Conservation (phyloP, 768 basidiomycete species). For the Butyriboletus loyo region DNA sequence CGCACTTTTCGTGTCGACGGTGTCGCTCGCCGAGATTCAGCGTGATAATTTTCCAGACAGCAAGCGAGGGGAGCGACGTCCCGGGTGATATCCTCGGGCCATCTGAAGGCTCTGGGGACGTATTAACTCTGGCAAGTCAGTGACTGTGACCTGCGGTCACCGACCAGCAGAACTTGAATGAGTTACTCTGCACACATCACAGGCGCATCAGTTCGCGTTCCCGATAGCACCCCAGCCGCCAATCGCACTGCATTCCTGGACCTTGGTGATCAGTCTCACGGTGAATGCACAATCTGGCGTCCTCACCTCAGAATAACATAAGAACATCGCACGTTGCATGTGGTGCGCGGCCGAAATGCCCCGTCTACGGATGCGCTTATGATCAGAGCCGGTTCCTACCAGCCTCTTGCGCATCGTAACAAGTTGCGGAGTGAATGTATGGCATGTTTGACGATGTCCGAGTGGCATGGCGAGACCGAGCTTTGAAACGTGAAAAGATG, state of each 20-base stretch:
- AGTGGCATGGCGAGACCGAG: not conserved
- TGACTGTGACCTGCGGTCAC: too few relatives aligned
- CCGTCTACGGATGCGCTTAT: constrained; percentile 38
- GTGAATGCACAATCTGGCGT: constrained; percentile 27
- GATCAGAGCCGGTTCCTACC: constrained; percentile 15
- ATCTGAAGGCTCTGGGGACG: constrained; percentile 16
- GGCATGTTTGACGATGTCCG: not conserved
- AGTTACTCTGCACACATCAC: constrained; percentile 25
- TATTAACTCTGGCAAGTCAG: constrained; percentile 22
- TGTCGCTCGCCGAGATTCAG: constrained; percentile 11
- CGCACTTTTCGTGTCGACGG: not conserved
- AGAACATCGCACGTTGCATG: not conserved
- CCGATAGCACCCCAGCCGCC: constrained; percentile 5
- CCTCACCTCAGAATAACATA: constrained; percentile 22
- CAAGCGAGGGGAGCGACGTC: constrained; percentile 6
- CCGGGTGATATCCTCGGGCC: constrained; percentile 19
- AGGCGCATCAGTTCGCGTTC: constrained; percentile 9
- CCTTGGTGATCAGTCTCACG: constrained; percentile 26
- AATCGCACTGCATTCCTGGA: constrained; percentile 19
- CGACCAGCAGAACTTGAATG: too few relatives aligned
- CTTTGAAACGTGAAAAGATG: not conserved
- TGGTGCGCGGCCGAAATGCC: constrained; percentile 22
- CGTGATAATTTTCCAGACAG: constrained; percentile 9
- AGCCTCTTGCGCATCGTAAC: not conserved
- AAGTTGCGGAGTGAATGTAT: not conserved